A percentile compares a stretch with the other conserved stretches of the same genome.
Evolutionary conservation across 2,329 filamentous ascomycete species (phyloP).

Genomic region (Curvularia eragrostidis): DNA sequence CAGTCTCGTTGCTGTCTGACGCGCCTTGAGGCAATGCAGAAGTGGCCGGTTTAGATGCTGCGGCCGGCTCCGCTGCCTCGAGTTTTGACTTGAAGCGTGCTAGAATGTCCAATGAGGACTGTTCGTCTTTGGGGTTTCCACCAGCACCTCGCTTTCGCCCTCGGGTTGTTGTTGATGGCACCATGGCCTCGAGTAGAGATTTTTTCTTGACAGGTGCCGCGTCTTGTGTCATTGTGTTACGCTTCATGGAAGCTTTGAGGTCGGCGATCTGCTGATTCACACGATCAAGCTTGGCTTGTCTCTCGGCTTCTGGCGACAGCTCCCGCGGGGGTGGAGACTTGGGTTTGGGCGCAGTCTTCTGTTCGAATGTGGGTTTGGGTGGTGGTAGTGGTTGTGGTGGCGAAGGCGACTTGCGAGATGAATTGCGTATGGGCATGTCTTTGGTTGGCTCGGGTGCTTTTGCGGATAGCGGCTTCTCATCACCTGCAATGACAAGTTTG

Average conservation of each 20-base stretch:
- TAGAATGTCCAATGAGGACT: slow-evolving; percentile 69
- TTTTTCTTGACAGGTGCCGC: slow-evolving; percentile 56
- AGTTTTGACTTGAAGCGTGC: slow-evolving; percentile 82
- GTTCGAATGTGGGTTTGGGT: slow-evolving; percentile 30
- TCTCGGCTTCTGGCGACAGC: slow-evolving; percentile 50
- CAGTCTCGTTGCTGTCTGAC: slow-evolving; percentile 11
- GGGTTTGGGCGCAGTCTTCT: slow-evolving; percentile 25
- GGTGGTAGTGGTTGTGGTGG: slow-evolving; percentile 29
- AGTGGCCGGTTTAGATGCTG: slow-evolving; percentile 47
- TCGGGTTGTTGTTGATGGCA: slow-evolving; percentile 72
- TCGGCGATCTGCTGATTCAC: slow-evolving; percentile 83
- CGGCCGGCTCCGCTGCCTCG: slow-evolving; percentile 50
- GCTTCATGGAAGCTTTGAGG: slow-evolving; percentile 81
- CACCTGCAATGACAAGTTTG: slow-evolving; percentile 65
- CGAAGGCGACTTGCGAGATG: slow-evolving; percentile 33
- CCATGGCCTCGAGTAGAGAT: slow-evolving; percentile 74
- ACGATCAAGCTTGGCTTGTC: slow-evolving; percentile 62
- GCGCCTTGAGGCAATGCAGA: slow-evolving; percentile 29
- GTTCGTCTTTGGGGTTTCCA: slow-evolving; percentile 59
- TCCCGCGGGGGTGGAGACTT: slow-evolving; percentile 43
- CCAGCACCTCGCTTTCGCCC: slow-evolving; percentile 73
- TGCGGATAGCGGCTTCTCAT: slow-evolving; percentile 45
- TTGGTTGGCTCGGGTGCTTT: slow-evolving; percentile 43
- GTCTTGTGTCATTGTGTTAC: slow-evolving; percentile 55
- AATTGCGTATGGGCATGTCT: slow-evolving; percentile 45